A percentile compares a stretch with the other conserved stretches of the same genome.
Conservation (phyloP, 768 basidiomycete species). For the Cystofilobasidium ferigula region DNA sequence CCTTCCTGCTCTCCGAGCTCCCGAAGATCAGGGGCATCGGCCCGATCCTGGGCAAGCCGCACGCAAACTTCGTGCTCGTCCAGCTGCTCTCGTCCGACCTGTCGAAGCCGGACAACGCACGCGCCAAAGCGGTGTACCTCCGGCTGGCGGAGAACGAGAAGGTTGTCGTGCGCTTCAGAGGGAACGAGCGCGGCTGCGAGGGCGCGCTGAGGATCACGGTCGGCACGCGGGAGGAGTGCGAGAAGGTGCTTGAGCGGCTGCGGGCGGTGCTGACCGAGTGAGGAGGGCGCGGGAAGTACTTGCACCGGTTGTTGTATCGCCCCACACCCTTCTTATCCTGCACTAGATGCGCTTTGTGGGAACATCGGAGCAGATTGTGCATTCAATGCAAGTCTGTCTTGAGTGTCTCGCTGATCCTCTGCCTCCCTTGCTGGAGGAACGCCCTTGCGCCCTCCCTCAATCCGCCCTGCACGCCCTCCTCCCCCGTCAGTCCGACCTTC, state of each 20-base stretch:
- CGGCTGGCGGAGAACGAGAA: constrained; percentile 56
- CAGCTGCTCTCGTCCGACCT: constrained; percentile 52
- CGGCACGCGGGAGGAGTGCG: constrained; percentile 72
- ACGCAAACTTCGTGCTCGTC: constrained; percentile 83
- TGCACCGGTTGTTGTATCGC: too few relatives aligned
- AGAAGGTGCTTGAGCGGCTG: constrained; percentile 49
- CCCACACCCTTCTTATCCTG: too few relatives aligned
- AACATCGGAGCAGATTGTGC: too few relatives aligned
- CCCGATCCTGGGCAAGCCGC: constrained; percentile 58
- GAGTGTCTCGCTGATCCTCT: not conserved
- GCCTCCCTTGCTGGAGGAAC: not conserved
- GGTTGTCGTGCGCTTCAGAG: constrained; percentile 84
- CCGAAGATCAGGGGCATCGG: constrained; percentile 44
- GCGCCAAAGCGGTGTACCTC: constrained; percentile 59
- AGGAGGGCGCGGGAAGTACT: too few relatives aligned
- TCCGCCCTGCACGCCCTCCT: not conserved
- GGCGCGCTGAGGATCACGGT: constrained; percentile 84
- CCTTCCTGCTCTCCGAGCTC: constrained; percentile 47
- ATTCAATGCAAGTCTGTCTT: not conserved
- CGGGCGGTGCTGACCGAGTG: constrained; percentile 24
- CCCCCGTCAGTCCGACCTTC: not conserved
- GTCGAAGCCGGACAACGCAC: constrained; percentile 49
- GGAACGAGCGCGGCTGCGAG: constrained; percentile 69
- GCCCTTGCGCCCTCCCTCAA: not conserved
- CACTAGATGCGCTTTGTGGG: too few relatives aligned